Evolutionary conservation across 116 monocot genomes (phyloP), one percentile per base, ranked within the genome.

Genomic region (Phalaenopsis hybrid): DNA sequence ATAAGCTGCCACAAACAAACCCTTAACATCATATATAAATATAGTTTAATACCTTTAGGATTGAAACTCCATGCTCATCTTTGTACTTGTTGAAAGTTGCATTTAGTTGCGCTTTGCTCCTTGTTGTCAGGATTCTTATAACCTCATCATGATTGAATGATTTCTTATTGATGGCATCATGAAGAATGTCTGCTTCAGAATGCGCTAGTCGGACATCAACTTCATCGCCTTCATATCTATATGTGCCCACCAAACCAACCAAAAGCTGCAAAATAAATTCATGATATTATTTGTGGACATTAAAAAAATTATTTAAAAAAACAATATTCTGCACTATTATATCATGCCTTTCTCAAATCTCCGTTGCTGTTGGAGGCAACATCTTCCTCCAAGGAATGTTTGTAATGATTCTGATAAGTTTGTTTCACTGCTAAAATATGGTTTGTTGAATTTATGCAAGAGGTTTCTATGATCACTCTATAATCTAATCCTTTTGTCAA

Each of bases 331-430:
- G 12, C 12, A 52, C 1, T 16, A 52, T 52, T 11, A 52, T 11
- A 15, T 63, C 74, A 45, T 89, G 82, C 96, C 88, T 86, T 89
- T 78, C 92, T 81, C 52, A 97, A 81, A 65, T 94, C 89, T 49
- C 93, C 93, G 0, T 79, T 78, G 37, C 63, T 86, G 61, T 89
- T 57, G 0, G 88, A 81, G 13, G 92, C 92, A 23, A 96, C 84
- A 72, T 96, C 92, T 83, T 96, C 96, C 79, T 96, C 94, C 69
- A 96, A 13, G 0, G 92, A 94, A 44, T 61, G 87, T 84, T 92
- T 91, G 88, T 85, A 90, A 23, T 82, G 90, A n/a, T 81, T 81
- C 17, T 94, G 96, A 70, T 96, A 96, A 9, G 91, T 87, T 41
- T 84, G 82, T 79, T 96, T 96, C 57, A 96, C 88, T 0, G 82